phyloP scores from a whole-genome alignment of 148 eudicot species.

The Vaccinium macrocarpon region DNA sequence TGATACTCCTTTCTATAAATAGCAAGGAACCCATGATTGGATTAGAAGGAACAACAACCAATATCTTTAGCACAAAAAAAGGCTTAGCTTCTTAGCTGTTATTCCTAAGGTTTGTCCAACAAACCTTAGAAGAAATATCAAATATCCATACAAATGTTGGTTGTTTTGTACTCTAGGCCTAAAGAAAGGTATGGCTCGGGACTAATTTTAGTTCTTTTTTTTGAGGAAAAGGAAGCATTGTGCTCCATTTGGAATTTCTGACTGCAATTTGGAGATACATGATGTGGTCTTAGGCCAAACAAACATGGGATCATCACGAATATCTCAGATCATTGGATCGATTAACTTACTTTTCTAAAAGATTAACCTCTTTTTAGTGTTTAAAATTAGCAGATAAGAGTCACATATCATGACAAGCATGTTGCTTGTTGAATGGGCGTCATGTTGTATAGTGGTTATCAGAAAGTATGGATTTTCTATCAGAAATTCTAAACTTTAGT shows the following conservation, averaged over 20 bases:
- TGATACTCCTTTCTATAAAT: slow-evolving; percentile 11
- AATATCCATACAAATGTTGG: slow-evolving; percentile 12
- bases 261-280: neutral
- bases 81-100: slow-evolving; percentile 25
- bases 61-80: slow-evolving; percentile 7
- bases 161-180: slow-evolving; percentile 18
- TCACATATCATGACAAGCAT: neutral
- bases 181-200: neutral
- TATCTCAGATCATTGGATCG: neutral
- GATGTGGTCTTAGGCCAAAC: neutral
- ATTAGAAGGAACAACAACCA: neutral
- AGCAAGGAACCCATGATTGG: neutral
- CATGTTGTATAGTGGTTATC: neutral
- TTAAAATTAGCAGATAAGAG: neutral
- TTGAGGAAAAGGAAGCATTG: neutral
- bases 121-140: slow-evolving; percentile 34
- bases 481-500: neutral
- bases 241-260: neutral
- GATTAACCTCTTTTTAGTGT: neutral
- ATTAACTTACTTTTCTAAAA: slow-evolving; percentile 3
- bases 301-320: neutral
- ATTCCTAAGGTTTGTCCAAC: slow-evolving; percentile 20
- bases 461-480: neutral
- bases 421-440: neutral
- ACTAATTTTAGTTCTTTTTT: neutral